Base-by-base conservation (phyloP, 768 basidiomycete species). In the Nidularia pulvinata region DNA sequence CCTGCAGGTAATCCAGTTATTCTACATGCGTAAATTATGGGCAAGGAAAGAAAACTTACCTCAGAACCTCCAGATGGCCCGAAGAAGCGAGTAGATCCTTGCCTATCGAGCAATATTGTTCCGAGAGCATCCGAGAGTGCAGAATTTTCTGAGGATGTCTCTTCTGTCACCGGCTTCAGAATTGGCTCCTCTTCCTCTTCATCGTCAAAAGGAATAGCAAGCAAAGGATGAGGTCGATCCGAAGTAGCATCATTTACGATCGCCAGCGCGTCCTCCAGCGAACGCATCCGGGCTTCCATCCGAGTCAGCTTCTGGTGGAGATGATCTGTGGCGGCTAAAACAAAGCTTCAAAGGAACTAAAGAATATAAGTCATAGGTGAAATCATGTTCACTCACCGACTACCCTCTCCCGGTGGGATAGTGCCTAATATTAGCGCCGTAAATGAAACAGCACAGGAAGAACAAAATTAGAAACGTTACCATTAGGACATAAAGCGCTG, bases 351-450 rank as follows among this genome's bases (percentile, higher is more conserved):
- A 37, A 44, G 30, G 30, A 32, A 50, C 32, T 49, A 30, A 44
- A 50, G 25, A 42, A 5, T 42, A 19, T 19, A 42, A 13, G 11
- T 42, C 25, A 33, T 35, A 51, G 19, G 39, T 48, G 37, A 45
- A 55, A 30, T 9, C 25, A 33, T 14, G 44, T 19, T 43, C 14
- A 60, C 76, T 52, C 55, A 77, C 74, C 81, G 76, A 57, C 78
- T 80, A 14, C 80, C 81, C 58, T 82, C 78, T 25, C 82, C 81
- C 7, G 79, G 79, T 7, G 82, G 80, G 45, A 83, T 76, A 11
- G 76, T 79, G 19, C 75, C 80, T 83, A 30, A 30, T 30, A 30
- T 30, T 30, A 30, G 46, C 6, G 46, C 13, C 14, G 13, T 14
- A 35, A 49, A n/a, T 30, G 14, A 11, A 32, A 33, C 33, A 4